Base-by-base conservation (phyloP, 441 rosid species). In the Corymbia calophylla region DNA sequence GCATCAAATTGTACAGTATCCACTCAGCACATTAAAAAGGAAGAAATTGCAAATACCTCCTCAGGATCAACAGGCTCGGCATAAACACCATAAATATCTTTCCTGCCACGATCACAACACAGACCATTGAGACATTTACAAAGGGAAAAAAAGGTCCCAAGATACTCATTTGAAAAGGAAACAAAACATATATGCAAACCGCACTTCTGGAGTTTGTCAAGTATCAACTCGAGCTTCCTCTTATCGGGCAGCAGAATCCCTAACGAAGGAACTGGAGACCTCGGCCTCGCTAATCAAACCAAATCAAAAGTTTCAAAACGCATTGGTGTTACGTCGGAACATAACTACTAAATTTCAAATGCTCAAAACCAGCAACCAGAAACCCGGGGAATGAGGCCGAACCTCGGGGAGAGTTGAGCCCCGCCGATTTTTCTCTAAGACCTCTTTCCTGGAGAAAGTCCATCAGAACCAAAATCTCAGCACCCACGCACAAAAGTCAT, bases 11-110 rank as follows among this genome's bases (percentile, higher is more conserved):
- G 53, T 77, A 44, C 8, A 17, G 84, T 77, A 44, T 47, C 51
- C 53, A 44, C 53, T 12, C 84, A 6, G 17, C 7, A 77, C 84
- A 13, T 51, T 44, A 25, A 77, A 53, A 86, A 54, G 31, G 88
- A 58, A 44, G 48, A 86, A 55, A 86, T 9, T 51, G 62, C 29
- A 86, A 53, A 86, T 27, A 86, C 88, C 88, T 86, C 88, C 68
- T 86, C 88, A 39, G 88, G 88, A 86, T 86, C 88, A 55, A 86
- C 88, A 29, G 88, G 88, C 60, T 86, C 88, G 16, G 88, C 68
- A 31, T 86, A 86, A 86, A 86, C 88, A 51, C 88, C 88, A 2
- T 86, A 86, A 19, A 86, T 86, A 86, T 86, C 88, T 31, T 86
- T 86, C 88, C 88, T 86, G 88, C 68, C 48, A 86, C 18, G 19